Evolutionary conservation across 768 basidiomycete species (phyloP).

Genomic region (Amanita polypyramis): DNA sequence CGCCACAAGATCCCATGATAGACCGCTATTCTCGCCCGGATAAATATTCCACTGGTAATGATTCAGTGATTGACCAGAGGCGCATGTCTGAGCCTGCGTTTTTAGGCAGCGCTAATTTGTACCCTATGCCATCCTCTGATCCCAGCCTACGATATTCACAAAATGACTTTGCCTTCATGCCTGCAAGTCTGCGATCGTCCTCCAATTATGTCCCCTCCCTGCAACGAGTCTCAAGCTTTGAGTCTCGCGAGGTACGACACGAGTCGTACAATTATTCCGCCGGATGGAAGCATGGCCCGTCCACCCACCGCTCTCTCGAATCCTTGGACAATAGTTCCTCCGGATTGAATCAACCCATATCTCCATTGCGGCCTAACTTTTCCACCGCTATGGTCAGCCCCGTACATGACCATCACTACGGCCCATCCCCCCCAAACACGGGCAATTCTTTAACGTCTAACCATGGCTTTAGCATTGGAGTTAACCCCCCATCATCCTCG

Average conservation of each 20-base stretch:
- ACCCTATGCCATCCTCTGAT: conserved; percentile 24
- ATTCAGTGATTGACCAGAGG: conserved; percentile 41
- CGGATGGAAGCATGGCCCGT: conserved; percentile 27
- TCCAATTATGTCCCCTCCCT: conserved; percentile 30
- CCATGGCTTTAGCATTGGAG: conserved; percentile 16
- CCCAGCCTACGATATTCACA: conserved; percentile 27
- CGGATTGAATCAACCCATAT: conserved; percentile 37
- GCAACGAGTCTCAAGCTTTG: conserved; percentile 35
- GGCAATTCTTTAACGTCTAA: conserved; percentile 48
- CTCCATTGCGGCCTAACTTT: conserved; percentile 45
- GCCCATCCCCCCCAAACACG: conserved; percentile 52
- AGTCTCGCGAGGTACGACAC: conserved; percentile 32
- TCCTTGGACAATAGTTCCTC: conserved; percentile 20
- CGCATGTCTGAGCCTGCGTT: conserved; percentile 62
- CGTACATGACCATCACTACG: conserved; percentile 40
- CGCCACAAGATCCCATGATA: conserved; percentile 22
- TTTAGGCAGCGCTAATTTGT: conserved; percentile 28
- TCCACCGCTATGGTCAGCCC: conserved; percentile 27
- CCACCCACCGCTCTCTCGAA: conserved; percentile 21
- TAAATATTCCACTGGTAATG: conserved; percentile 24
- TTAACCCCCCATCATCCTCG: conserved; percentile 19
- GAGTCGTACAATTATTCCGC: conserved; percentile 25
- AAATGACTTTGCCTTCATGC: conserved; percentile 28
- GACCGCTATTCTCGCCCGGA: conserved; percentile 31
- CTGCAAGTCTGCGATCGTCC: conserved; percentile 23